Evolutionary conservation across 306 rosid genomes (phyloP).

Genomic region (Citrullus colocynthis): DNA sequence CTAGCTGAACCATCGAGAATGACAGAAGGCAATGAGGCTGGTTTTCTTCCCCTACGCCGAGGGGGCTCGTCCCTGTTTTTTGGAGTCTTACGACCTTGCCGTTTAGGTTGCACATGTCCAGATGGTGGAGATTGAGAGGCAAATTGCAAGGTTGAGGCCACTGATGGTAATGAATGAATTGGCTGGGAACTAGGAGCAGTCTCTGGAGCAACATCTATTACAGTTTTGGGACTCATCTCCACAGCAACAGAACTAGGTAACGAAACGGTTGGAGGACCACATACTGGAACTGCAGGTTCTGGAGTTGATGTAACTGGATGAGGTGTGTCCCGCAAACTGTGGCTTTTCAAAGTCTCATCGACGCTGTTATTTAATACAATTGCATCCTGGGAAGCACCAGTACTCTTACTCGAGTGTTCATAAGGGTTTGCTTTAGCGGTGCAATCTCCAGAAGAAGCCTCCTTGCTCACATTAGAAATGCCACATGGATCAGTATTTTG

Average conservation of each 20-base stretch:
- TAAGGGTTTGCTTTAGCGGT: constrained; percentile 16
- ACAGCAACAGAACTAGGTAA: constrained; percentile 17
- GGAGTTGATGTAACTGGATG: constrained; percentile 23
- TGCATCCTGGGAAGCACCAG: constrained; percentile 15
- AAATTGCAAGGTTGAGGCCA: constrained; percentile 27
- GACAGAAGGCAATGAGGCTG: constrained; percentile 23
- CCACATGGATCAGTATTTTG: constrained; percentile 23
- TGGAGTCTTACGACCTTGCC: constrained; percentile 71
- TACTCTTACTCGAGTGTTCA: constrained; percentile 21
- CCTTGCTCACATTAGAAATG: constrained; percentile 20
- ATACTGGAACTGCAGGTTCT: constrained; percentile 19
- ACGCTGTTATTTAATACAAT: constrained; percentile 13
- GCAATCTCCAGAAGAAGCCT: constrained; percentile 19
- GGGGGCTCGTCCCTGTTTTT: constrained; percentile 56
- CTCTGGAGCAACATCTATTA: constrained; percentile 23
- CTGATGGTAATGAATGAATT: constrained; percentile 21
- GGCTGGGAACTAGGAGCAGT: constrained; percentile 27
- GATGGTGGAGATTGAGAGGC: constrained; percentile 28
- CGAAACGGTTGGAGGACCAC: constrained; percentile 28
- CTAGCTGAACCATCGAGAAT: constrained; percentile 24
- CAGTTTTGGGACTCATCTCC: constrained; percentile 18
- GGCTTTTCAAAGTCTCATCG: constrained; percentile 26
- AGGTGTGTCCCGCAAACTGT: constrained; percentile 19
- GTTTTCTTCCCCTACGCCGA: constrained; percentile 71
- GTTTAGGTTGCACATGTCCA: constrained; percentile 42